Evolutionary conservation across 108 stramenopile species (phyloP), one percentile per base, ranked within the genome.

Genomic region (Cyclostephanos invisitatus): DNA sequence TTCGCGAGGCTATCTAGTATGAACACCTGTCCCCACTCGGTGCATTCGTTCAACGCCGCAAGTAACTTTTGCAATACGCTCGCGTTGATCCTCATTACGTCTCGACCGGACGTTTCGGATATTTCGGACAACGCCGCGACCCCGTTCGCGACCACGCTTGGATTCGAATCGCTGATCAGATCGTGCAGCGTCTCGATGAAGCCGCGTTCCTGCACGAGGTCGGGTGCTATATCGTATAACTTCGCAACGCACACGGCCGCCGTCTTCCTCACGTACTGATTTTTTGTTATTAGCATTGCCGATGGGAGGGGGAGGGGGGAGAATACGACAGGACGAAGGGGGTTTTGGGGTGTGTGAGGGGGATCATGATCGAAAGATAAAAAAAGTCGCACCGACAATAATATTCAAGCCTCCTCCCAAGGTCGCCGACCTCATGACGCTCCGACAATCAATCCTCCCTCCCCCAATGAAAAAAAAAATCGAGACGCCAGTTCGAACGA

Each of bases 171-270:
- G 62, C 85, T 88, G 36, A 99, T 97, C 28, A 99, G 83, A 63
- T 99, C 98, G 73, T 96, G 91, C 42, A 99, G 80, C 14, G 90
- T 86, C 42, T 98, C 97, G 50, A 99, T 73, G 73, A 99, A 99
- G 5, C 99, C 98, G 32, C 98, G 94, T 69, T 99, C 99, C 46
- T 85, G 88, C 32, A 98, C 98, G 38, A 99, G 82, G 59, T 90
- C 94, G 28, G 99, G 98, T 15, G 94, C 94, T 82, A 99, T 98
- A 73, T 99, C 98, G 83, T 98, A 98, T 6, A 99, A 88, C 84
- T 99, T 99, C 61, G 99, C 99, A 12, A 98, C 99, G 82, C 99
- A 99, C 37, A 99, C 96, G 48, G 99, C 98, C 10, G 99, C 98
- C 7, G 99, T 98, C 81, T 98, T 98, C 61, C 98, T 90, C 15